Base-by-base conservation (phyloP, 192 early-diverging fungal genomes). In the Coemansia biformis region DNA sequence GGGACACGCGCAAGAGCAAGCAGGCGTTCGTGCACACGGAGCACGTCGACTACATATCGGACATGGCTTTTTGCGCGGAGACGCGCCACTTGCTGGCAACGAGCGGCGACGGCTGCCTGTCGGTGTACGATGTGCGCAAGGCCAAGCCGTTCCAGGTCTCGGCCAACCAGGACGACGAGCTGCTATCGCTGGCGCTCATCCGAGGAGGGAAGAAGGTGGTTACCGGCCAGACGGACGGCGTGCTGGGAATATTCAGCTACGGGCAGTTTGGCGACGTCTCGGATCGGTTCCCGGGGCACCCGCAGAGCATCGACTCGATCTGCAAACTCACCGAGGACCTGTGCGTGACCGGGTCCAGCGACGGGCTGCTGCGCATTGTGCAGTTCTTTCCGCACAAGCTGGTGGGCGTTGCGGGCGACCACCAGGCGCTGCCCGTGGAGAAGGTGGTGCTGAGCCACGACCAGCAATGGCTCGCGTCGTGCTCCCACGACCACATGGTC, bases 201-300 rank as follows among this genome's bases (percentile, higher is more conserved):
- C 66, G 89, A 78, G 80, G 87, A 52, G 78, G 78, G 16, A 79
- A 77, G 24, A 94, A 93, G 62, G 94, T 83, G 8, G 80, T 95
- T 2, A 88, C 92, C 3, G 96, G 96, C 24, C 87, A 89, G 14
- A 89, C 96, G 58, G 84, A 86, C 21, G 96, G 96, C 22, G 80
- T 87, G 0, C 52, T 99, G 16, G 85, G 84, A 39, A 76, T 99
- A 24, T 99, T 90, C 62, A 80, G 83, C 2, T 98, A 84, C 77
- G 87, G 85, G 21, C 76, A 91, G 60, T 99, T 91, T 86, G 89
- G 86, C 15, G 94, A 99, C 52, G 82, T 85, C 44, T 86, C 85
- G 14, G 96, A 99, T 72, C 82, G 96, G 14, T 89, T 96, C 54
- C 78, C 89, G 9, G 96, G 96, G 36, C 96, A 99, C 56, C 94